phyloP scores from a whole-genome alignment of 73 alveolate genomes.

The Paramecium bursaria region DNA sequence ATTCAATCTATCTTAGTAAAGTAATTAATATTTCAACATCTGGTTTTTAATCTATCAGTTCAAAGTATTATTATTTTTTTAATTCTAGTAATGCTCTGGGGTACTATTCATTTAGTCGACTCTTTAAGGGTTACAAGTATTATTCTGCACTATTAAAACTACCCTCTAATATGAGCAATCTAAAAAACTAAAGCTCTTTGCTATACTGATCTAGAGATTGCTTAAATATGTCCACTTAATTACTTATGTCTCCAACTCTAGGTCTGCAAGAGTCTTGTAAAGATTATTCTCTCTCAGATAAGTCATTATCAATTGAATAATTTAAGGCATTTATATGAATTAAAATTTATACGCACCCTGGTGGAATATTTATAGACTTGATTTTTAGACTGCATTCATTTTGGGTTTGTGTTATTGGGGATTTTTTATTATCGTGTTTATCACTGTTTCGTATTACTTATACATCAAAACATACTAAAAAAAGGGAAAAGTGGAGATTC shows the following conservation, averaged over 20 bases:
- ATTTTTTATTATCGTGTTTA: too few species aligned
- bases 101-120: slow-evolving; percentile 80
- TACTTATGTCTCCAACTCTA: slow-evolving; percentile 88
- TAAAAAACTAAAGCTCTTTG: slow-evolving; percentile 89
- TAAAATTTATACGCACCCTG: too few species aligned
- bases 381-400: too few species aligned
- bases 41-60: slow-evolving; percentile 76
- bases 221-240: slow-evolving; percentile 46
- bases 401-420: too few species aligned
- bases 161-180: slow-evolving; percentile 90
- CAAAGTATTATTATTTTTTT: slow-evolving; percentile 92
- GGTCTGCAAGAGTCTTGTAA: slow-evolving; percentile 76
- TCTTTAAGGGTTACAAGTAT: slow-evolving; percentile 84
- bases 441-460: too few species aligned
- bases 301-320: slow-evolving; percentile 60
- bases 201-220: slow-evolving; percentile 74
- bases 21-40: slow-evolving; percentile 71
- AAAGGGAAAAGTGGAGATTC: too few species aligned
- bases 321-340: too few species aligned
- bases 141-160: slow-evolving; percentile 90
- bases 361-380: too few species aligned
- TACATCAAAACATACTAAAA: too few species aligned
- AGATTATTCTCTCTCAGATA: slow-evolving; percentile 71
- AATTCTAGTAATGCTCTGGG: slow-evolving; percentile 83
- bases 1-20: slow-evolving; percentile 76